These are phyloP conservation scores for Neurospora sp. DNA, from an alignment of 495 filamentous ascomycete species.

Conservation along the genomic window DNA sequence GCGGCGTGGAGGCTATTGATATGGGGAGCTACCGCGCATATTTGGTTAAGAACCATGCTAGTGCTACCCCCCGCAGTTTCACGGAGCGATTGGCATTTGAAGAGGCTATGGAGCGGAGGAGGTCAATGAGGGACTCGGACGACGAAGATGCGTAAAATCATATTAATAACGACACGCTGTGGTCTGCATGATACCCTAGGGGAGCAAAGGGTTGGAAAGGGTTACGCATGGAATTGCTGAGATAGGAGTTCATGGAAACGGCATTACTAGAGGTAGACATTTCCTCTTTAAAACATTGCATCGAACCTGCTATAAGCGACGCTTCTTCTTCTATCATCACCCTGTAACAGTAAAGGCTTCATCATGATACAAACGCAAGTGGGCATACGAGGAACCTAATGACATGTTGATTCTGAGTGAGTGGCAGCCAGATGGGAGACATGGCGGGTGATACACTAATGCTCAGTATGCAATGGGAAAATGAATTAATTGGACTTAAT, in stretches of 20 bases:
- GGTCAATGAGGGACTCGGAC: not conserved
- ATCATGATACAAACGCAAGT: not conserved
- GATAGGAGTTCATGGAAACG: not conserved
- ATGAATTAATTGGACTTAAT: not conserved
- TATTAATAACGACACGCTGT: not conserved
- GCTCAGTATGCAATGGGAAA: not conserved
- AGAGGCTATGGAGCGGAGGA: slow-evolving; percentile 26
- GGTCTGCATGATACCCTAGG: not conserved
- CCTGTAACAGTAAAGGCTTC: not conserved
- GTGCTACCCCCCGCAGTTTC: slow-evolving; percentile 30
- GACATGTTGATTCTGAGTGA: not conserved
- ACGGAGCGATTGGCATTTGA: slow-evolving; percentile 35
- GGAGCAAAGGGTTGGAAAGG: not conserved
- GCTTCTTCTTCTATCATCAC: not conserved
- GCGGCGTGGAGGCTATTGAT: slow-evolving; percentile 28
- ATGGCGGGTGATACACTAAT: not conserved
- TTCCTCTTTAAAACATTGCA: not conserved
- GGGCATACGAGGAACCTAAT: not conserved
- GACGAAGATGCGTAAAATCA: not conserved
- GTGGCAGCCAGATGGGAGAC: not conserved
- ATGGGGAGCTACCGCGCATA: slow-evolving; percentile 27
- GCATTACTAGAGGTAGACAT: not conserved
- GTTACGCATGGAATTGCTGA: not conserved
- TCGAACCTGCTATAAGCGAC: not conserved
- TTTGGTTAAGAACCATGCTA: slow-evolving; percentile 8